Evolutionary conservation across 2,329 filamentous ascomycete species (phyloP).

Genomic region (Hymenoscyphus fraxineus): DNA sequence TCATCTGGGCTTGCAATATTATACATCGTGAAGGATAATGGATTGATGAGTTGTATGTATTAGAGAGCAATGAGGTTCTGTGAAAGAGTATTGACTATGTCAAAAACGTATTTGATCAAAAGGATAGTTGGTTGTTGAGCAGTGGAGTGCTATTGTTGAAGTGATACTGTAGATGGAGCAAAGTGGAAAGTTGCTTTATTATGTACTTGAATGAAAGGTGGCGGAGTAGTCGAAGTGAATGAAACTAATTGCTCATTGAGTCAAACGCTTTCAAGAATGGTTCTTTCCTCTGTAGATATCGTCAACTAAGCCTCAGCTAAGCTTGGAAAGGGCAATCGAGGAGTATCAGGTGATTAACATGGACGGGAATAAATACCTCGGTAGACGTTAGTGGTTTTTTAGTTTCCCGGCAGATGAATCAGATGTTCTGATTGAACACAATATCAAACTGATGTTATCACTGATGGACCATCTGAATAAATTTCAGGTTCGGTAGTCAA

Average conservation of each 20-base stretch:
- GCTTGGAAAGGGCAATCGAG: not conserved
- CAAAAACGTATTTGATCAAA: not conserved
- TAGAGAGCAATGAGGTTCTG: no score
- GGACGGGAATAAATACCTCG: conserved; percentile 1
- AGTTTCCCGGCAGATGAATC: not conserved
- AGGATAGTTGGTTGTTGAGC: not conserved
- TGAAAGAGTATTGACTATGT: not conserved
- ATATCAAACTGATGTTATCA: not conserved
- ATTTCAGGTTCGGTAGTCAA: not conserved
- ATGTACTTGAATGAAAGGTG: not conserved
- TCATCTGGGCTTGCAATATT: conserved; percentile 71
- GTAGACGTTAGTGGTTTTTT: not conserved
- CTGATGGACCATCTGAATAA: not conserved
- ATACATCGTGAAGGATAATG: conserved; percentile 47
- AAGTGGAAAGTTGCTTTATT: not conserved
- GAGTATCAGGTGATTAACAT: not conserved
- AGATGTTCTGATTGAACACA: not conserved
- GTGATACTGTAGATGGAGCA: not conserved
- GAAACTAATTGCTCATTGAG: not conserved
- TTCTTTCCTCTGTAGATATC: not conserved
- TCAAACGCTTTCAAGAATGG: not conserved
- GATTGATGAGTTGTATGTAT: not conserved
- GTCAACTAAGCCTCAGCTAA: not conserved
- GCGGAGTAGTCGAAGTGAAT: not conserved
- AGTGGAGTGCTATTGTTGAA: conserved; percentile 5